Conservation (phyloP, 257 asterid species). For the Ocimum tenuiflorum region DNA sequence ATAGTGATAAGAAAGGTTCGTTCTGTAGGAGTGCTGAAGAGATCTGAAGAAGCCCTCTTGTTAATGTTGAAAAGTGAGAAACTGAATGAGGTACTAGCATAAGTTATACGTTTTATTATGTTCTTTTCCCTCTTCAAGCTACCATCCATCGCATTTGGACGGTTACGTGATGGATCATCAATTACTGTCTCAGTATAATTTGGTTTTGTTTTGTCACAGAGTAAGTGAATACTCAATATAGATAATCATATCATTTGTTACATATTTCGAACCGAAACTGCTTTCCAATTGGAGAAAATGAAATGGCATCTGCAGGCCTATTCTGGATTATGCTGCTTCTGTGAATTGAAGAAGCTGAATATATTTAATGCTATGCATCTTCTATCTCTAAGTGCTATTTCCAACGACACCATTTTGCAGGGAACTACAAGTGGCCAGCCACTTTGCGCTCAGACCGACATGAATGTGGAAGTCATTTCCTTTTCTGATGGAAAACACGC, state of each 20-base stretch:
- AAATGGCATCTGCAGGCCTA: too few relatives aligned
- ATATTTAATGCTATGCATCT: too few relatives aligned
- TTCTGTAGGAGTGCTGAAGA: conserved; percentile 65
- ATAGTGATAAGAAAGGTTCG: not conserved
- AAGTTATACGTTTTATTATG: not conserved
- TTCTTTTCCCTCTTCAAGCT: not conserved
- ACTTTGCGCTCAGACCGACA: conserved; percentile 28
- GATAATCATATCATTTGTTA: not conserved
- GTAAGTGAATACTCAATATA: not conserved
- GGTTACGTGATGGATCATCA: not conserved
- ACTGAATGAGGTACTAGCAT: conserved; percentile 38
- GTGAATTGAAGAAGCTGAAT: too few relatives aligned
- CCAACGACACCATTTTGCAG: too few relatives aligned
- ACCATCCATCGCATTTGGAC: too few relatives aligned
- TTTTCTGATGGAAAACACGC: conserved; percentile 71
- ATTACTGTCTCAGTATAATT: not conserved
- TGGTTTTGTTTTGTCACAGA: not conserved
- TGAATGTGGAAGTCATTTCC: conserved; percentile 61
- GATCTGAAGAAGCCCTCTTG: conserved; percentile 49
- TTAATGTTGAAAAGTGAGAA: conserved; percentile 36
- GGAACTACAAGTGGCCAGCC: too few relatives aligned
- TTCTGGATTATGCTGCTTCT: too few relatives aligned
- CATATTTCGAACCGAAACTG: not conserved
- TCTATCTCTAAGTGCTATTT: too few relatives aligned
- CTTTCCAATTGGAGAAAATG: too few relatives aligned